Conservation (phyloP, 2,329 filamentous ascomycete genomes). For the Fusarium haematococcum region DNA sequence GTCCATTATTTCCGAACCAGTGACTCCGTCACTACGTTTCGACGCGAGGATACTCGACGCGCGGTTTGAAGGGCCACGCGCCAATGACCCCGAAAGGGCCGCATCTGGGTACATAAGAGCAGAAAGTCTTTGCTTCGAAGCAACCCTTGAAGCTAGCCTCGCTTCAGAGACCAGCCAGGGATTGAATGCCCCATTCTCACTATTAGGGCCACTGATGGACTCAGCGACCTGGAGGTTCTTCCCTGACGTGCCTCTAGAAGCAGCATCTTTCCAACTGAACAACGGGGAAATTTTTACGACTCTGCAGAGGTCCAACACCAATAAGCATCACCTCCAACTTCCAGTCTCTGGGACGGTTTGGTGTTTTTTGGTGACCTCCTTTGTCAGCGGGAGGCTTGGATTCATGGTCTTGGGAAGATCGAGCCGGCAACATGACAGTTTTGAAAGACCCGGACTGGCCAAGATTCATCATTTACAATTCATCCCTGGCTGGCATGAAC, state of each 20-base stretch:
- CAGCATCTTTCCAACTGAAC: background rate
- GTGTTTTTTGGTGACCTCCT: background rate
- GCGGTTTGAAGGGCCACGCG: too few relatives aligned
- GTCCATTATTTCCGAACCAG: too few relatives aligned
- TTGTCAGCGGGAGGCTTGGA: background rate
- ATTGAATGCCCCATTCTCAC: background rate
- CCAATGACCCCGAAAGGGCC: background rate
- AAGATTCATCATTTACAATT: background rate
- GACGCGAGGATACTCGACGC: too few relatives aligned
- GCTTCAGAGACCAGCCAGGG: background rate
- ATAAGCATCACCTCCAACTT: background rate
- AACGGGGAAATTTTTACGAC: background rate
- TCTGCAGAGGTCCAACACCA: background rate
- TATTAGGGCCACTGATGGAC: background rate
- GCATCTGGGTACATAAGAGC: background rate
- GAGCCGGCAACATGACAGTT: background rate
- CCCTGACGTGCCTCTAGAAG: background rate
- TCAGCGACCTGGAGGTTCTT: background rate
- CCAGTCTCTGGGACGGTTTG: background rate
- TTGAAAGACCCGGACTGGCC: background rate
- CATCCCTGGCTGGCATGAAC: background rate
- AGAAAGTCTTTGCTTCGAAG: background rate
- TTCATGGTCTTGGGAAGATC: background rate
- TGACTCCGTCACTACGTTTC: too few relatives aligned
- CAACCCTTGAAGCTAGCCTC: background rate